Conservation (phyloP, 192 early-diverging fungal species). For the Coemansia brasiliensis region DNA sequence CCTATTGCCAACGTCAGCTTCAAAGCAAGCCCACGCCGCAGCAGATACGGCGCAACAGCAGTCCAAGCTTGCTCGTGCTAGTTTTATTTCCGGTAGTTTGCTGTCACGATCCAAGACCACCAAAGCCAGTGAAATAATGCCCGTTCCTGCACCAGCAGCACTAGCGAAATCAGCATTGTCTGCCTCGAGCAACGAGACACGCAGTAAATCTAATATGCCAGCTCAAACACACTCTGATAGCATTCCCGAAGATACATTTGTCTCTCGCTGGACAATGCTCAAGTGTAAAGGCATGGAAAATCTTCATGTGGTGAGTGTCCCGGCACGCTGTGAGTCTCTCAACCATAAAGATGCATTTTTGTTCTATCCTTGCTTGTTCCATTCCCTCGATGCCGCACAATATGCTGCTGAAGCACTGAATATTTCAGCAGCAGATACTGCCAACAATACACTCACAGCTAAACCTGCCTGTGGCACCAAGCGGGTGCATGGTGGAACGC, state of each 20-base stretch:
- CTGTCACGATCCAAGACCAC: constrained; percentile 2
- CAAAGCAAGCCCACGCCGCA: constrained; percentile 7
- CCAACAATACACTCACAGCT: neutral
- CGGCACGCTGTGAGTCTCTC: constrained; percentile 27
- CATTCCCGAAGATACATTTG: constrained; percentile 1
- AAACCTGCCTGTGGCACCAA: neutral
- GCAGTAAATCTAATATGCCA: neutral
- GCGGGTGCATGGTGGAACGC: constrained; percentile 7
- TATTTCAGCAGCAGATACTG: neutral
- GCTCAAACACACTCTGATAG: neutral
- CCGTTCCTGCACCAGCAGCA: neutral
- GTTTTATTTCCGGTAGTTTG: neutral
- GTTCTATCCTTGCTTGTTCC: constrained; percentile 43
- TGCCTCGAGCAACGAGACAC: too few species aligned
- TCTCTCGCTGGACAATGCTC: constrained; percentile 44
- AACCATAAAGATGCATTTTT: constrained; percentile 53
- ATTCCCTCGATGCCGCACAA: constrained; percentile 2
- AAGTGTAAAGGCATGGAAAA: constrained; percentile 50
- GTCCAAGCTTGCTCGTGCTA: constrained; percentile 10
- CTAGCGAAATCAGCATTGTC: too few species aligned
- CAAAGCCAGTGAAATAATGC: neutral
- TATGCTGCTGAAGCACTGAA: neutral
- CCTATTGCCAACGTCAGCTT: neutral
- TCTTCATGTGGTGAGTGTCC: constrained; percentile 47
- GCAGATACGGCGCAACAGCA: constrained; percentile 1